Base-by-base conservation (phyloP, 331 rosid genomes). In the Pyrus hybrid region DNA sequence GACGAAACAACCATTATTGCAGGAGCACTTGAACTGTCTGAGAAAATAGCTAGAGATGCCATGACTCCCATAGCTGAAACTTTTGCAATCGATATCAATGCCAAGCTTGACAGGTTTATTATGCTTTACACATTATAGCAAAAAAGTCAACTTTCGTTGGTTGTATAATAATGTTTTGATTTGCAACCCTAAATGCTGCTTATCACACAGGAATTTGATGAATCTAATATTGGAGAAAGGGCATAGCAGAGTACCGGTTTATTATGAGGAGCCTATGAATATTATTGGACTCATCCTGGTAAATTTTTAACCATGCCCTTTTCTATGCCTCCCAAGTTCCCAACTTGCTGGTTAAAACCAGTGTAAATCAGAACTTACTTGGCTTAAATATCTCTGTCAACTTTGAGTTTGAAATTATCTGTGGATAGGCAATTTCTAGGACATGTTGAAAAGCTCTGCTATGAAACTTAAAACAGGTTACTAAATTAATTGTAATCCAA, bases 231-330 rank as follows among this genome's bases (percentile, higher is more conserved):
- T 92, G 89, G 91, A 85, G 85, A 88, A 86, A 85, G 99, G 99
- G 79, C 98, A 95, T 76, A 95, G 98, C 80, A 91, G 98, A 84
- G 97, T 95, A 33, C 99, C 99, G 53, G 94, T 95, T 73, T 92
- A 89, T 76, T 95, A 95, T 62, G 99, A 95, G 83, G 89, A 83
- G 70, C 83, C 87, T 32, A 86, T 93, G 76, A 95, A 95, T 81
- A 91, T 95, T 56, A 88, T 92, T 67, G 99, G 98, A 75, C 97
- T 95, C 71, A 47, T 92, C 75, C 76, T 95, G 98, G 99, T 95
- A 86, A 68, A 35, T 6, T n/a, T 22, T 22, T 58, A 21, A 58
- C 26, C 23, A 23, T 60, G 37, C n/a, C 41, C 68, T 57, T 49
- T 70, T 17, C 21, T 3, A 7, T 70, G 28, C 61, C 2, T 47